A percentile compares a stretch with the other conserved stretches of the same genome.
phyloP scores from a whole-genome alignment of 139 green algal species.

The Chlorella sp. region DNA sequence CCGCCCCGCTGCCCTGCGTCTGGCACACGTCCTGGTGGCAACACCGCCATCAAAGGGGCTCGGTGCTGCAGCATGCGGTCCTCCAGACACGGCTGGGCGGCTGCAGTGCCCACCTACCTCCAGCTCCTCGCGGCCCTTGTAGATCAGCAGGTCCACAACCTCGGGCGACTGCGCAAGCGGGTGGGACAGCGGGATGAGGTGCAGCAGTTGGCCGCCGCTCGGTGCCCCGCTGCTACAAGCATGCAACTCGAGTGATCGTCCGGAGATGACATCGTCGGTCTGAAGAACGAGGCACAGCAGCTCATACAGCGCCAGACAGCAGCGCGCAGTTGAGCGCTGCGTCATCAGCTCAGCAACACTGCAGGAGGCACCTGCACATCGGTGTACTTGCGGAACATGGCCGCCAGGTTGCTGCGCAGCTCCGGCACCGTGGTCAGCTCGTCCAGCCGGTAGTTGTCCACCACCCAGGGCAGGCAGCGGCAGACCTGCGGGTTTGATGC shows the following conservation, averaged over 20 bases:
- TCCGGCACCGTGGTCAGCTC: slow-evolving; percentile 53
- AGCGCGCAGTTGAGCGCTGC: too few relatives aligned
- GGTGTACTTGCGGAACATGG: slow-evolving; percentile 51
- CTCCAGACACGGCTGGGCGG: neutral
- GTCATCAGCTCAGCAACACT: too few relatives aligned
- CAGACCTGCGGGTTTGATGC: slow-evolving; percentile 42
- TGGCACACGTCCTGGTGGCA: too few relatives aligned
- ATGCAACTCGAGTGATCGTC: too few relatives aligned
- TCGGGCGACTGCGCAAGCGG: slow-evolving; percentile 44
- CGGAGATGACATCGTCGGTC: too few relatives aligned
- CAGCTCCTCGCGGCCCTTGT: slow-evolving; percentile 88
- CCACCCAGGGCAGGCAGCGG: slow-evolving; percentile 53
- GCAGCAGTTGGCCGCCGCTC: too few relatives aligned
- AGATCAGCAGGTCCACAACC: slow-evolving; percentile 83
- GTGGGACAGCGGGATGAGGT: too few relatives aligned
- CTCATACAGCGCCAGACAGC: too few relatives aligned
- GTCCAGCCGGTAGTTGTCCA: slow-evolving; percentile 63
- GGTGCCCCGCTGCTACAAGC: too few relatives aligned
- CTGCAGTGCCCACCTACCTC: slow-evolving; percentile 56
- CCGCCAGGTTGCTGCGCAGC: slow-evolving; percentile 50
- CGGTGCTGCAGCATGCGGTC: neutral
- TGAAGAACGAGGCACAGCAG: too few relatives aligned
- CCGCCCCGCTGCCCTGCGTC: too few relatives aligned
- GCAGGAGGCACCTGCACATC: slow-evolving; percentile 34
- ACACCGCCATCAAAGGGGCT: too few relatives aligned